phyloP scores from a whole-genome alignment of 2,329 filamentous ascomycete species.

The Fusarium ambrosium region DNA sequence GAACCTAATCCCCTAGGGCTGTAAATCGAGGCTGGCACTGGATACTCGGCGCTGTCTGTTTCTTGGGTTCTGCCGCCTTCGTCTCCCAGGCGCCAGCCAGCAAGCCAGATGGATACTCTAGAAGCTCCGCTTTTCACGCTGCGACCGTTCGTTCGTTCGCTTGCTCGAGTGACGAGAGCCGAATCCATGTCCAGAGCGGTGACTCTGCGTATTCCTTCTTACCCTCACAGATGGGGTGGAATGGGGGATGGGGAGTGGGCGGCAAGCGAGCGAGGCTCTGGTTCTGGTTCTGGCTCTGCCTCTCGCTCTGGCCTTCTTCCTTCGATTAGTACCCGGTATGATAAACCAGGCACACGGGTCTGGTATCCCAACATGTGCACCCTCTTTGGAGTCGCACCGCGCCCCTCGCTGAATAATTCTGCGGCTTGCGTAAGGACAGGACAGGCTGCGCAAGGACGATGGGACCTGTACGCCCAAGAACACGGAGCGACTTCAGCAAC shows the following conservation, averaged over 20 bases:
- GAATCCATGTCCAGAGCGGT: slow-evolving; percentile 25
- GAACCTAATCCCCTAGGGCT: slow-evolving; percentile 36
- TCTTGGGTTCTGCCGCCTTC: slow-evolving; percentile 18
- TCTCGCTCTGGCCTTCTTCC: neutral
- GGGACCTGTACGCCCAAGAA: neutral
- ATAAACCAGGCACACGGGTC: slow-evolving; percentile 33
- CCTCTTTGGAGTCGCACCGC: slow-evolving; percentile 27
- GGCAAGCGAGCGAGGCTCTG: slow-evolving; percentile 12
- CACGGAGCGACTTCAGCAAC: neutral
- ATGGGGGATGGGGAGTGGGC: slow-evolving; percentile 15
- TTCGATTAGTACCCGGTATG: slow-evolving; percentile 7
- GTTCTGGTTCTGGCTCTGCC: neutral
- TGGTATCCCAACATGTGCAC: slow-evolving; percentile 19
- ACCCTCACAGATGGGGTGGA: slow-evolving; percentile 11
- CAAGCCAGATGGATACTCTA: slow-evolving; percentile 11
- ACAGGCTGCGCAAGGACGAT: neutral
- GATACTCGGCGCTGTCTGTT: slow-evolving; percentile 8
- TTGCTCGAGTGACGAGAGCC: neutral
- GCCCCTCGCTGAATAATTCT: slow-evolving; percentile 36
- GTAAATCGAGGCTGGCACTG: slow-evolving; percentile 36
- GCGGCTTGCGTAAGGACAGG: slow-evolving; percentile 1
- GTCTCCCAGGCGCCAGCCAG: slow-evolving; percentile 20
- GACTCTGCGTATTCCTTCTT: slow-evolving; percentile 16
- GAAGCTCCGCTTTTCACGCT: slow-evolving; percentile 36
- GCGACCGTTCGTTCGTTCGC: slow-evolving; percentile 19